These are phyloP conservation scores for Adansonia rubrostipa DNA, from an alignment of 441 rosid species.

Conservation along the genomic window DNA sequence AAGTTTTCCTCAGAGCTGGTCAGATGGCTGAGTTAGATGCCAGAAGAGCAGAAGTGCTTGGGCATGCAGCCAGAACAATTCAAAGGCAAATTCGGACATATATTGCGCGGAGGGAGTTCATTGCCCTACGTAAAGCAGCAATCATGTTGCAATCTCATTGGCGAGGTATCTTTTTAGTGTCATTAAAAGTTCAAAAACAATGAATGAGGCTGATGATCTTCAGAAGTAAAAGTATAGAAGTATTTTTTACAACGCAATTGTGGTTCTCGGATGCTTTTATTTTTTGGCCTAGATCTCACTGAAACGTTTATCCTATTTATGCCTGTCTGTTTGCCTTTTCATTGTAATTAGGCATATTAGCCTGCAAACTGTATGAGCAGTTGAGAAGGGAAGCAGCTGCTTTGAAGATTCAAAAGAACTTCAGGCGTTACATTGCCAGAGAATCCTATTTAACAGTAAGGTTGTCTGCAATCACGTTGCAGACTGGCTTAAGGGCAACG, in stretches of 20 bases:
- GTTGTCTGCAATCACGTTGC: slow-evolving; percentile 58
- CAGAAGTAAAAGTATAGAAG: background rate
- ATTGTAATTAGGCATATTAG: slow-evolving; percentile 50
- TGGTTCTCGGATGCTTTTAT: background rate
- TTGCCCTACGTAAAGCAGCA: slow-evolving; percentile 59
- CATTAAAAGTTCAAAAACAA: slow-evolving; percentile 17
- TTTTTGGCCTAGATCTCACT: background rate
- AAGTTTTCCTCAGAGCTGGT: slow-evolving; percentile 80
- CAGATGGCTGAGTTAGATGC: slow-evolving; percentile 88
- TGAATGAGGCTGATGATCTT: background rate
- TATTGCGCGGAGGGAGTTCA: slow-evolving; percentile 55
- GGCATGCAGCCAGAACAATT: slow-evolving; percentile 70
- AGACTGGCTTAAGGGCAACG: slow-evolving; percentile 69
- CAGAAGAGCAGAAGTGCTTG: slow-evolving; percentile 73
- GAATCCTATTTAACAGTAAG: slow-evolving; percentile 45
- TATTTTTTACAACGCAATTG: background rate
- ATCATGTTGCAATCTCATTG: slow-evolving; percentile 56
- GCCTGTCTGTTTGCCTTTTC: background rate
- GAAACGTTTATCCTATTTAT: background rate
- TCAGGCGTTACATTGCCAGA: slow-evolving; percentile 48
- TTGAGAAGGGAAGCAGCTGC: slow-evolving; percentile 63
- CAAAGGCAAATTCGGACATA: slow-evolving; percentile 65
- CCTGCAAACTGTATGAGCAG: slow-evolving; percentile 53
- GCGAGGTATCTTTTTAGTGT: slow-evolving; percentile 54
- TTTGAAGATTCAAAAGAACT: slow-evolving; percentile 64